Evolutionary conservation across 441 rosid species (phyloP).

Genomic region (Flueggea neowawraea): DNA sequence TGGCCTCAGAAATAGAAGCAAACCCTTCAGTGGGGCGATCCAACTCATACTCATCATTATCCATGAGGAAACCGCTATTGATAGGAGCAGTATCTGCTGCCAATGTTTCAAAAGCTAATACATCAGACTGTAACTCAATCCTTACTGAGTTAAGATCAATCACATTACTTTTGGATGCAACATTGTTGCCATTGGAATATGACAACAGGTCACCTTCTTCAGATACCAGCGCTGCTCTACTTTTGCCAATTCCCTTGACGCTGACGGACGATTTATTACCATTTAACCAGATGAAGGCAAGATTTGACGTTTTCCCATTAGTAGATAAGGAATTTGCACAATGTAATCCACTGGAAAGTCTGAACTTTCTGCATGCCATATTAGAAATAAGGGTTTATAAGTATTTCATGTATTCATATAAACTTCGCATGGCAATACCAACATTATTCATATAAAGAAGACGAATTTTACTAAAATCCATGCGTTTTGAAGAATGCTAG

Average conservation of each 20-base stretch:
- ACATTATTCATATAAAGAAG: no score
- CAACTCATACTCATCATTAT: conserved; percentile 62
- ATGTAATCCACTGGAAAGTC: conserved; percentile 33
- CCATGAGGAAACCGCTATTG: conserved; percentile 35
- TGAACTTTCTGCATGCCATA: conserved; percentile 41
- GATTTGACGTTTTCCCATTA: conserved; percentile 24
- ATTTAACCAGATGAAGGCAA: conserved; percentile 17
- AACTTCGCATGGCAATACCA: no score
- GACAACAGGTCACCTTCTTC: conserved; percentile 62
- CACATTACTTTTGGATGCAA: conserved; percentile 20
- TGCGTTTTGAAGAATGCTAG: no score
- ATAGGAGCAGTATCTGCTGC: conserved; percentile 43
- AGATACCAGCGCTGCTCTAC: conserved; percentile 48
- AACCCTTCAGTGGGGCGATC: conserved; percentile 75
- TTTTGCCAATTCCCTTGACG: conserved; percentile 36
- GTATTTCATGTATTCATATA: neutral
- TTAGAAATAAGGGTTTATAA: conserved; percentile 9
- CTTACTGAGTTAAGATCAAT: conserved; percentile 24
- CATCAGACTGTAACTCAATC: conserved; percentile 36
- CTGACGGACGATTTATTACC: conserved; percentile 28
- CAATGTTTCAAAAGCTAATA: conserved; percentile 40
- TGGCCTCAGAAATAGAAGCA: conserved; percentile 80
- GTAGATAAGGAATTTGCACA: conserved; percentile 21
- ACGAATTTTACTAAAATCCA: no score
- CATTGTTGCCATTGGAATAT: conserved; percentile 22